Evolutionary conservation across 176 grass and related monocot genomes (phyloP).

Genomic region (Raddia guianensis): DNA sequence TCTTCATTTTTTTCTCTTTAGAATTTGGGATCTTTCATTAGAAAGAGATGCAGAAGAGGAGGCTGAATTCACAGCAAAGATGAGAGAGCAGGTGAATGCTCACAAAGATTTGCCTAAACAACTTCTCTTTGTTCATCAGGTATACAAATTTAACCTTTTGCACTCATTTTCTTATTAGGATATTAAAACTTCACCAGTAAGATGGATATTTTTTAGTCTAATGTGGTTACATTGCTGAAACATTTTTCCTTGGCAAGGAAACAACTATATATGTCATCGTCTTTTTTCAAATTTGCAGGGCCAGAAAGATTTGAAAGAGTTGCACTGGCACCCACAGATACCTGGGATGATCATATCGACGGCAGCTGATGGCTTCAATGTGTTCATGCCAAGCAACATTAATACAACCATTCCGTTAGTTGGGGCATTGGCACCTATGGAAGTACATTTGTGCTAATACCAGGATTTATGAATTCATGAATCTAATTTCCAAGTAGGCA

Average conservation of each 20-base stretch:
- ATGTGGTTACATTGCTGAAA: not conserved
- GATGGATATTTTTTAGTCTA: not conserved
- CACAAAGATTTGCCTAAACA: slow-evolving; percentile 92
- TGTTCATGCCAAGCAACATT: slow-evolving; percentile 84
- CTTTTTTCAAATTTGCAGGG: slow-evolving; percentile 51
- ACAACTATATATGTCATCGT: slow-evolving; percentile 8
- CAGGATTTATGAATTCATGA: not conserved
- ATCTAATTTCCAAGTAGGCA: no score
- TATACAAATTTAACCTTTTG: slow-evolving; percentile 17
- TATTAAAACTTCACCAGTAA: not conserved
- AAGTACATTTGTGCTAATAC: not conserved
- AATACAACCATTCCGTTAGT: slow-evolving; percentile 65
- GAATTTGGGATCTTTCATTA: slow-evolving; percentile 91
- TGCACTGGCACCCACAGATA: slow-evolving; percentile 91
- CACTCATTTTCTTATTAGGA: not conserved
- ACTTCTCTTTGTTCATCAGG: slow-evolving; percentile 94
- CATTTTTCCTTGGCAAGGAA: not conserved
- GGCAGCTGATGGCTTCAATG: slow-evolving; percentile 74
- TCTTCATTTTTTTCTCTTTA: slow-evolving; percentile 23
- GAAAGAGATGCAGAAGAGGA: slow-evolving; percentile 93
- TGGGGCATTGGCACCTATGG: slow-evolving; percentile 22
- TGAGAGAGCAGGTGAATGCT: slow-evolving; percentile 78
- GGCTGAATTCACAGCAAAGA: slow-evolving; percentile 77
- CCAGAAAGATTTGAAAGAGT: slow-evolving; percentile 93
- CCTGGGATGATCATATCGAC: slow-evolving; percentile 85